Base-by-base conservation (phyloP, 441 rosid species). In the Pelargonium australe region DNA sequence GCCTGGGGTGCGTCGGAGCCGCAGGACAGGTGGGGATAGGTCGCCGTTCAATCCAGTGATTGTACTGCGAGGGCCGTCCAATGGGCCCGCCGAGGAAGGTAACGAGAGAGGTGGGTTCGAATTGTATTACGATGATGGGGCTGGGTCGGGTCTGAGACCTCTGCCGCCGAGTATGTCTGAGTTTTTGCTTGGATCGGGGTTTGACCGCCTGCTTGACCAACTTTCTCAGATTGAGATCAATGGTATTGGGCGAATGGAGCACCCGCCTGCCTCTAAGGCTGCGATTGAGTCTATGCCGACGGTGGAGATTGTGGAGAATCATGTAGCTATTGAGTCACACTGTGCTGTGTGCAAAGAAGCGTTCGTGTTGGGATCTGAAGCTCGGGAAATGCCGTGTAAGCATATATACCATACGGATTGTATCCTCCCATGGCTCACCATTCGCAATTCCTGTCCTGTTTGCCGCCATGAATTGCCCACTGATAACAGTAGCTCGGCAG, bases 261-360 rank as follows among this genome's bases (percentile, higher is more conserved):
- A 71, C 80, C 95, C 0, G 96, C 53, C 53, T 0, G 53, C 53
- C n/a, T 45, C 23, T 1, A 20, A 20, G 23, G 23, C 45, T 4
- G 45, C 45, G 7, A 43, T 43, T 43, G 45, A 43, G 53, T 45
- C 53, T 23, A 81, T 91, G 80, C 97, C 98, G 3, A 67, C 78
- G 11, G 76, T 93, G 5, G 85, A 77, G 16, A 85, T 93, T 73
- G 78, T 77, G 4, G 73, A 78, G 12, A 25, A 31, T 8, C 87
- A 85, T 66, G 75, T 80, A 0, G 64, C 31, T 0, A 37, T 78
- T 60, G 97, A 93, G 31, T 83, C 88, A 7, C 89, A 81, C 78
- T 93, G 98, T 47, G 96, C 97, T 12, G 92, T 93, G 7, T 93
- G 98, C 53, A 93, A 87, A 72, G 98, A 93, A 65, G 80, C 78